A percentile compares a stretch with the other conserved stretches of the same genome.
These are phyloP conservation scores for Lachancea cidri DNA, from an alignment of 805 yeast species.

Conservation along the genomic window DNA sequence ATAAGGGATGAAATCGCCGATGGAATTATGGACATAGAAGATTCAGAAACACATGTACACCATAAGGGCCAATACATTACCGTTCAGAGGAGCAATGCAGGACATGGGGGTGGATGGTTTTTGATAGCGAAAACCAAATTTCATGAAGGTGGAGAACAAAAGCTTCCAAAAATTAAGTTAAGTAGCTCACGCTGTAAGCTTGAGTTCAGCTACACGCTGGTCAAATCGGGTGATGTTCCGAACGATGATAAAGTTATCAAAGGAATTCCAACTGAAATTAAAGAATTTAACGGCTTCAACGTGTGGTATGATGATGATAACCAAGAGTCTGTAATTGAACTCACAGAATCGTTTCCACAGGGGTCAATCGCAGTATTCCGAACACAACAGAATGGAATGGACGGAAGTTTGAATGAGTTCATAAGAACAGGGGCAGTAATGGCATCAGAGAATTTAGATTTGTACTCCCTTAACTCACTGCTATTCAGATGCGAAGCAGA, in stretches of 20 bases:
- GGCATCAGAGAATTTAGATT: conserved; percentile 55
- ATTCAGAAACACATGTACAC: conserved; percentile 90
- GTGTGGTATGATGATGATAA: conserved; percentile 40
- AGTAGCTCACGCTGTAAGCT: conserved; percentile 56
- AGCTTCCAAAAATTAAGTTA: conserved; percentile 50
- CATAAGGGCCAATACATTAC: conserved; percentile 92
- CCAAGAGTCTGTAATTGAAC: conserved; percentile 46
- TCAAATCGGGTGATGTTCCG: conserved; percentile 45
- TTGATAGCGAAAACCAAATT: conserved; percentile 86
- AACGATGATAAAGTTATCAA: conserved; percentile 40
- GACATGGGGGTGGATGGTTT: conserved; percentile 84
- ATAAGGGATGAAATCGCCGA: conserved; percentile 55
- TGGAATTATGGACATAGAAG: conserved; percentile 42
- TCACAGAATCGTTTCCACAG: conserved; percentile 69
- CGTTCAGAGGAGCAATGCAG: conserved; percentile 77
- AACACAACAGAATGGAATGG: conserved; percentile 64
- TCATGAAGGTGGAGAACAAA: conserved; percentile 42
- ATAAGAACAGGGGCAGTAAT: conserved; percentile 72
- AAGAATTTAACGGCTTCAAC: conserved; percentile 45
- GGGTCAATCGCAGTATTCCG: conserved; percentile 86
- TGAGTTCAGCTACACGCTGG: conserved; percentile 54
- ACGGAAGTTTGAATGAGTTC: conserved; percentile 55
- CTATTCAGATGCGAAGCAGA: conserved; percentile 80
- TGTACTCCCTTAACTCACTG: conserved; percentile 69
- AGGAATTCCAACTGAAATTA: conserved; percentile 63